Percentiles rank a stretch among this genome's conserved stretches.
Evolutionary conservation across 1,284 basidiomycete species (phyloP).

Genomic region (Puccinia polysora): DNA sequence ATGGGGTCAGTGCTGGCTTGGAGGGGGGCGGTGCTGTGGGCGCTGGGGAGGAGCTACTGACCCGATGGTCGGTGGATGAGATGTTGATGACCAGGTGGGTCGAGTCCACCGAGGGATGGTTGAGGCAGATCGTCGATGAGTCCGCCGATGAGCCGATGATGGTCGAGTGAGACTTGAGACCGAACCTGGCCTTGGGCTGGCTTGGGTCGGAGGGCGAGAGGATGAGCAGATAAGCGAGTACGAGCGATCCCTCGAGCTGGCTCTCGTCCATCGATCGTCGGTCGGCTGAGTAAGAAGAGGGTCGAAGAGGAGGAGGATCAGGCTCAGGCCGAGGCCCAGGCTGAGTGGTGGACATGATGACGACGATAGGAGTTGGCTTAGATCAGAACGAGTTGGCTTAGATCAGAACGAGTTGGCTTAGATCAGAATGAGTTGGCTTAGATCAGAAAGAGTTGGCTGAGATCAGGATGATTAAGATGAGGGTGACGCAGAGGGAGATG

Average conservation of each 20-base stretch:
- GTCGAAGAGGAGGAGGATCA: too few relatives aligned
- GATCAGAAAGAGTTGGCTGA: too few relatives aligned
- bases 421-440: too few relatives aligned
- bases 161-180: neutral
- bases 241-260: neutral
- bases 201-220: neutral
- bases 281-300: too few relatives aligned
- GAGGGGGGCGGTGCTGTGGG: neutral
- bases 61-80: neutral
- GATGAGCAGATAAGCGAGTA: conserved; percentile 1
- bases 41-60: too few relatives aligned
- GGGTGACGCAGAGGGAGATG: too few relatives aligned
- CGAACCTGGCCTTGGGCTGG: neutral
- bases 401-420: too few relatives aligned
- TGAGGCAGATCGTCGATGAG: neutral
- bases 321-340: too few relatives aligned
- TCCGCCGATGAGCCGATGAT: neutral
- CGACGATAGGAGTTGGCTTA: too few relatives aligned
- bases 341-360: too few relatives aligned
- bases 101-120: neutral
- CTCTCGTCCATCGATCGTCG: neutral
- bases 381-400: neutral
- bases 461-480: too few relatives aligned
- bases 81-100: conserved; percentile 19
- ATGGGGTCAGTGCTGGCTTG: neutral